These are phyloP conservation scores for Monoraphidium neglectum DNA, from an alignment of 139 green algal species.

Conservation along the genomic window DNA sequence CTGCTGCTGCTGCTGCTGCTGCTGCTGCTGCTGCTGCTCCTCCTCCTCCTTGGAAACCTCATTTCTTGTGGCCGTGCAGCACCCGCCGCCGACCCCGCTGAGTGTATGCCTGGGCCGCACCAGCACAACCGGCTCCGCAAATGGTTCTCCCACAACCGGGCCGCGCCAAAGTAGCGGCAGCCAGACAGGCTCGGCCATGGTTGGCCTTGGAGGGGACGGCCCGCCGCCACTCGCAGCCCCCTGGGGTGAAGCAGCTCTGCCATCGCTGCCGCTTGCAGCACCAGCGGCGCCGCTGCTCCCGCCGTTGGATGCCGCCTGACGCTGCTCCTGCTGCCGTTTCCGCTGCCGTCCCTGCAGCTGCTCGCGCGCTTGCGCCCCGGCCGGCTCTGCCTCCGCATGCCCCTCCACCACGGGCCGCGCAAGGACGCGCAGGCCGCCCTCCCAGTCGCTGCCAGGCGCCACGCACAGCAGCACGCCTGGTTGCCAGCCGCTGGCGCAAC, in stretches of 20 bases:
- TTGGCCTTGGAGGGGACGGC: neutral
- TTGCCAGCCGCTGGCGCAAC: slow-evolving; percentile 16
- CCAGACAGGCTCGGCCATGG: slow-evolving; percentile 5
- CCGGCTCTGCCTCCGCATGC: slow-evolving; percentile 2
- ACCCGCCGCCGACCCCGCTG: too few species aligned
- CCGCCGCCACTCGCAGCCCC: neutral
- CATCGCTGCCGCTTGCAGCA: neutral
- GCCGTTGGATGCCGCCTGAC: neutral
- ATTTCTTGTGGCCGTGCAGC: too few species aligned
- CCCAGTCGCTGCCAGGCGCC: slow-evolving; percentile 15
- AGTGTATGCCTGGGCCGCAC: slow-evolving; percentile 9
- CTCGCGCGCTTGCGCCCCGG: too few species aligned
- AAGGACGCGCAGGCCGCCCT: slow-evolving; percentile 19
- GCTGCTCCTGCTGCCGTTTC: slow-evolving; percentile 15
- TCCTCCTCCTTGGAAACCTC: too few species aligned
- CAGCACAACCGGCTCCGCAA: slow-evolving; percentile 2
- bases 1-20: slow-evolving; percentile 8
- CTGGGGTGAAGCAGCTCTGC: slow-evolving; percentile 6
- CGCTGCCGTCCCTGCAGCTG: slow-evolving; percentile 1
- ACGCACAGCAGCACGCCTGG: slow-evolving; percentile 14
- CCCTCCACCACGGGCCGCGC: neutral
- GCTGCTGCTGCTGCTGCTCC: too few species aligned
- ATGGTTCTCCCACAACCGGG: neutral
- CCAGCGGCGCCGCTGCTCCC: neutral
- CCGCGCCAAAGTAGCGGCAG: slow-evolving; percentile 19